Base-by-base conservation (phyloP, 2,329 filamentous ascomycete species). In the Curvularia eragrostidis region DNA sequence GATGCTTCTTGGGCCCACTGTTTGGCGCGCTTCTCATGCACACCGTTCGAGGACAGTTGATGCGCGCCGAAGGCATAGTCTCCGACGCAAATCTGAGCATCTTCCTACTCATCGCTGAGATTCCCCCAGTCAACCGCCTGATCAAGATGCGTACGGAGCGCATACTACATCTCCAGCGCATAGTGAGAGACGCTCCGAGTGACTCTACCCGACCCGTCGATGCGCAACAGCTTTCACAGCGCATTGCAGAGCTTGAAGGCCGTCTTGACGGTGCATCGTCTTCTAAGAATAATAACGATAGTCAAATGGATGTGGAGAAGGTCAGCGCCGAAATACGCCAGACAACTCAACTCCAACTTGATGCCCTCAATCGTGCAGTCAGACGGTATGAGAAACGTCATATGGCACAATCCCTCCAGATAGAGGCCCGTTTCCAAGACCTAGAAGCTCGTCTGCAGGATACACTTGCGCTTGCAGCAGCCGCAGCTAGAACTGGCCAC, bases 41-140 rank as follows among this genome's bases (percentile, higher is more conserved):
- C 72, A 81, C 86, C 19, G 90, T 97, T 57, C 87, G 94, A 49
- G 85, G 84, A 8, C 91, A 94, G 68, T 85, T 98, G 18, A 93
- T 90, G 23, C 91, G 91, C 0, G 93, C 92, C 0, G 93, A 96
- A 74, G 91, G 91, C 1, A 81, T 98, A 10, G 89, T 98, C 6
- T 96, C 92, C 4, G 91, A 97, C 75, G 96, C 94, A 78, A 97
- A 97, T 75, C 82, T 98, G 53, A 93, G 89, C 12, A 91, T 98
- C 51, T 98, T 97, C 75, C 81, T 97, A 2, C 83, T 97, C 18
- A 91, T 90, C 1, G 91, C 94, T 3, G 94, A 98, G 77, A 81
- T 97, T 26, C 88, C 91, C 3, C 94, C 94, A 0, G 80, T 93
- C 48, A 87, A 91, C 1, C 93, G 97, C 71, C 79, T 96, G 24